Conservation (phyloP, 495 filamentous ascomycete species). For the Penicillium lagena region DNA sequence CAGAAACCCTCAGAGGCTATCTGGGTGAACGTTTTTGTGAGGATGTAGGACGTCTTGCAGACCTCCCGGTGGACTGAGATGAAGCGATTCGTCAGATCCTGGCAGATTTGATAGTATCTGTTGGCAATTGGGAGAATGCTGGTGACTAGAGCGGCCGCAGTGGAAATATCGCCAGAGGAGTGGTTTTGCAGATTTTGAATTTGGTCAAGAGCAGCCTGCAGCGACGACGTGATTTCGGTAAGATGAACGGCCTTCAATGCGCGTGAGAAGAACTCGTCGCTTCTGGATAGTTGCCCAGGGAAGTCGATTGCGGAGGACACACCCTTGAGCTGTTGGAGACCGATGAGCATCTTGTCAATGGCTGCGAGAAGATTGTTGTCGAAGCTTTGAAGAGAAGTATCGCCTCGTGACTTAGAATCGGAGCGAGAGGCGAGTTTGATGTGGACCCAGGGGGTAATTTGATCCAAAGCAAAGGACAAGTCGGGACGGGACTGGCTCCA, state of each 20-base stretch:
- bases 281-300: constrained; percentile 53
- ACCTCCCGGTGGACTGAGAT: constrained; percentile 56
- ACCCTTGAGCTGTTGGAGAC: constrained; percentile 64
- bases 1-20: constrained; percentile 85
- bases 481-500: constrained; percentile 45
- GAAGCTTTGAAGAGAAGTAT: constrained; percentile 33
- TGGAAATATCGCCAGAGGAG: constrained; percentile 30
- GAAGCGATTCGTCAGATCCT: constrained; percentile 44
- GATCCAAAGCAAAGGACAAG: constrained; percentile 55
- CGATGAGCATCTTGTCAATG: constrained; percentile 63
- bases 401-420: constrained; percentile 4
- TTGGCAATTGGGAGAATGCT: constrained; percentile 66
- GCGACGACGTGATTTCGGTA: constrained; percentile 42
- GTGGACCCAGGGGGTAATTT: constrained; percentile 47
- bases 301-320: constrained; percentile 53
- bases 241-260: constrained; percentile 54
- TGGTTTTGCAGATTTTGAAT: constrained; percentile 43
- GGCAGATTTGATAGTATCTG: constrained; percentile 60
- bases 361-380: constrained; percentile 51
- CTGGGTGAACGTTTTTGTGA: constrained; percentile 68
- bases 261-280: constrained; percentile 49
- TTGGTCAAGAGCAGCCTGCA: constrained; percentile 43
- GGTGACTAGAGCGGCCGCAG: constrained; percentile 55
- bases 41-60: constrained; percentile 65
- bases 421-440: constrained; percentile 9